A percentile compares a stretch with the other conserved stretches of the same genome.
phyloP scores from a whole-genome alignment of 768 basidiomycete species.

The Tricholoma terreum region DNA sequence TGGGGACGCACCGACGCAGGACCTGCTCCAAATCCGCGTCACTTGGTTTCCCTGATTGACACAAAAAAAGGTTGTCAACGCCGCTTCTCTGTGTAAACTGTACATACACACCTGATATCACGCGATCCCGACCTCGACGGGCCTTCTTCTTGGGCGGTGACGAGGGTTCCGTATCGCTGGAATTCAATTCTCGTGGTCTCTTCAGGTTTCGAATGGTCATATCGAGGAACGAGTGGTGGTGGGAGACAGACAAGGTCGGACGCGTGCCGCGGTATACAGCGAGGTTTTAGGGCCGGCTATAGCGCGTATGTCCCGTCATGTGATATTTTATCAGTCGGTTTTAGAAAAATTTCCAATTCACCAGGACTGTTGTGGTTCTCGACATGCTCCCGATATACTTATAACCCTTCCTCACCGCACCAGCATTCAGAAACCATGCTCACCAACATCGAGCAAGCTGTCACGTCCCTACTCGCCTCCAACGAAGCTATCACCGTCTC shows the following conservation, averaged over 20 bases:
- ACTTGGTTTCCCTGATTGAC: not conserved
- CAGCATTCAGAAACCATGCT: conserved; percentile 4
- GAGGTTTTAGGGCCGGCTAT: not conserved
- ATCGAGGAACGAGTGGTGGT: too few relatives aligned
- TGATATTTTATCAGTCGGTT: not conserved
- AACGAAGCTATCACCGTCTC: conserved; percentile 14
- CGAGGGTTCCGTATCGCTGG: conserved; percentile 20
- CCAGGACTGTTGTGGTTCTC: not conserved
- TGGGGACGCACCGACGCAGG: conserved; percentile 11
- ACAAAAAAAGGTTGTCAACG: not conserved
- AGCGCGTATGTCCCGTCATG: not conserved
- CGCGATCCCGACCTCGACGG: conserved; percentile 13
- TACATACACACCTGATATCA: conserved; percentile 8
- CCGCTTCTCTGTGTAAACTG: not conserved
- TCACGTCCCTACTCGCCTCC: conserved; percentile 7
- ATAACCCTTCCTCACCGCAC: not conserved
- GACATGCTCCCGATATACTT: not conserved
- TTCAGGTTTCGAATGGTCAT: not conserved
- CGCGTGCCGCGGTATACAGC: not conserved
- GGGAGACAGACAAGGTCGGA: not conserved
- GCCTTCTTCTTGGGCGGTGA: conserved; percentile 17
- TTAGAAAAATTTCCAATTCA: not conserved
- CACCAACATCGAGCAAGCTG: conserved; percentile 15
- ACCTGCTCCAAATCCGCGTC: conserved; percentile 18
- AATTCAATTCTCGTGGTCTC: conserved; percentile 7